Conservation (phyloP, 495 filamentous ascomycete genomes). For the Hypoxylon subgilvum region DNA sequence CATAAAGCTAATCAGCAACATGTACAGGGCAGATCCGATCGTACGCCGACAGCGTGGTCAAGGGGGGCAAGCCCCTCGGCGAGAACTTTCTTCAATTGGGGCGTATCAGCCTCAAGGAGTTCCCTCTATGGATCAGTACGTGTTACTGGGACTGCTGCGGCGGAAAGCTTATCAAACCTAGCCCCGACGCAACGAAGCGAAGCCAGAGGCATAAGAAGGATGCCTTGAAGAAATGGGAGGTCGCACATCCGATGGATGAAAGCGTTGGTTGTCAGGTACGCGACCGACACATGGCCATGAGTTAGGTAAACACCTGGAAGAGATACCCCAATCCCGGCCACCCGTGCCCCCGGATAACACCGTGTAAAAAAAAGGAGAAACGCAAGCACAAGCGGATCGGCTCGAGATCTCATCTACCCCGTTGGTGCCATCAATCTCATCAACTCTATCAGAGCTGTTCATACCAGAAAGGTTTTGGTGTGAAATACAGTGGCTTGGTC, state of each 20-base stretch:
- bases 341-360: no score
- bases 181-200: background rate
- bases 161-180: constrained; percentile 9
- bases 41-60: background rate
- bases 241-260: background rate
- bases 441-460: no score
- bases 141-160: constrained; percentile 24
- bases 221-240: background rate
- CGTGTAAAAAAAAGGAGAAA: no score
- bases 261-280: constrained; percentile 1
- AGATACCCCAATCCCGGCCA: background rate
- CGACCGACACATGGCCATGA: constrained; percentile 1
- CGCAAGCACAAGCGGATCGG: no score
- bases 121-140: constrained; percentile 12
- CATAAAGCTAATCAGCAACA: background rate
- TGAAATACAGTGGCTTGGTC: no score
- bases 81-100: background rate
- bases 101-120: background rate
- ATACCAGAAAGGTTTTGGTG: no score
- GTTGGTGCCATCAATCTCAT: no score
- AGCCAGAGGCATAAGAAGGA: constrained; percentile 7
- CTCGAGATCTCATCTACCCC: no score
- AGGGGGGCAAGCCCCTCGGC: background rate
- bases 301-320: no score
- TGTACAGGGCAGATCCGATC: constrained; percentile 4